Evolutionary conservation across 169 alveolate species (phyloP).

Genomic region (Cryptosporidium andersoni): DNA sequence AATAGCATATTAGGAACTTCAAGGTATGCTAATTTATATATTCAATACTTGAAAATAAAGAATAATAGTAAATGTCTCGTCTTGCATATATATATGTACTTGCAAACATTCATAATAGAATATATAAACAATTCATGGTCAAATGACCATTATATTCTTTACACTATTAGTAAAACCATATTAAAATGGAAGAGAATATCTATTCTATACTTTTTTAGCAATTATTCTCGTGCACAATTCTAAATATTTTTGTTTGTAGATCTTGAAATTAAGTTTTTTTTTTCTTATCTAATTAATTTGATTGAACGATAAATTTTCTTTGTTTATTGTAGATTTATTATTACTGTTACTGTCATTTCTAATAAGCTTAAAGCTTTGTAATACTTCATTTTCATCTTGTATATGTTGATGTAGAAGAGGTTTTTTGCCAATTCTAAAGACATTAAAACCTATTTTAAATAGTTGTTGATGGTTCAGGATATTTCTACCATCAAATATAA

Average conservation of each 20-base stretch:
- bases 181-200: too few relatives aligned
- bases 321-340: too few relatives aligned
- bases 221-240: not conserved
- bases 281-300: too few relatives aligned
- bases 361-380: too few relatives aligned
- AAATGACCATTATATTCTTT: too few relatives aligned
- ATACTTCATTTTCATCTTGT: not conserved
- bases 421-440: conserved; percentile 74
- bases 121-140: too few relatives aligned
- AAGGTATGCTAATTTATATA: not conserved
- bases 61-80: not conserved
- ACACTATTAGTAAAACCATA: too few relatives aligned
- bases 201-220: not conserved
- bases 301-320: too few relatives aligned
- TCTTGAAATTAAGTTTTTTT: not conserved
- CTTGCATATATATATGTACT: too few relatives aligned
- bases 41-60: not conserved
- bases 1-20: not conserved
- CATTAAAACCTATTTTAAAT: conserved; percentile 77
- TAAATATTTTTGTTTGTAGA: not conserved
- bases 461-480: conserved; percentile 75
- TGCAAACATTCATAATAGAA: too few relatives aligned
- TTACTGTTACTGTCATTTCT: too few relatives aligned
- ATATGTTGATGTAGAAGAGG: conserved; percentile 8
- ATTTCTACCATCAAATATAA: conserved; percentile 87